Base-by-base conservation (phyloP, 2,329 filamentous ascomycete genomes). In the Raffaelea ambrosiae region DNA sequence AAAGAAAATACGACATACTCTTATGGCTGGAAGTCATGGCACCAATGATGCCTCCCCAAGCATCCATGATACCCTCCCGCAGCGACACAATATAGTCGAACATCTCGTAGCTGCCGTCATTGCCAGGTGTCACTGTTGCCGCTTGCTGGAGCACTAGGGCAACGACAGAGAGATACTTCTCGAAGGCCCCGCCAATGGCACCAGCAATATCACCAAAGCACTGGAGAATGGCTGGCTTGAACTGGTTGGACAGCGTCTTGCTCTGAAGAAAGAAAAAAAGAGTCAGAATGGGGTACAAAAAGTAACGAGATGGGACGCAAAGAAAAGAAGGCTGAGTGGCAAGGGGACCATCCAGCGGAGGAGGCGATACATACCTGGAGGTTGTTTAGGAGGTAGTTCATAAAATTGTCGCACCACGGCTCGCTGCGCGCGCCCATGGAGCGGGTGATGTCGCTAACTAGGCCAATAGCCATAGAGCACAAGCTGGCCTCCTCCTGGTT, bases 171-270 rank as follows among this genome's bases (percentile, higher is more conserved):
- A 98, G 76, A 62, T 98, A 98, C 0, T 84, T 88, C 70, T 97
- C 89, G 55, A 98, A 98, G 59, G 88, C 82, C 23, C 86, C 87
- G 53, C 85, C 82, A 58, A 98, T 98, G 44, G 93, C 90, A 58
- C 90, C 87, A 36, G 93, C 93, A 68, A 98, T 95, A 61, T 98
- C 93, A 51, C 93, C 93, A 61, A 98, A 98, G 64, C 89, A 96
- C 67, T 97, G 91, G 48, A 98, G 78, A 55, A 98, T 98, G 23
- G 93, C 89, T 40, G 93, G 93, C 78, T 97, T 97, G 71, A 97
- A 94, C 68, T 95, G 88, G 67, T 97, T 95, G 57, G 86, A 86
- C 47, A 95, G 76, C n/a, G 83, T 79, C 13, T 85, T 81, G 67
- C 88, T 94, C 81, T 88, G 63, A 49, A 46, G 19, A n/a, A 5